Conservation (phyloP, 495 filamentous ascomycete species). For the Penicillium chermesinum region DNA sequence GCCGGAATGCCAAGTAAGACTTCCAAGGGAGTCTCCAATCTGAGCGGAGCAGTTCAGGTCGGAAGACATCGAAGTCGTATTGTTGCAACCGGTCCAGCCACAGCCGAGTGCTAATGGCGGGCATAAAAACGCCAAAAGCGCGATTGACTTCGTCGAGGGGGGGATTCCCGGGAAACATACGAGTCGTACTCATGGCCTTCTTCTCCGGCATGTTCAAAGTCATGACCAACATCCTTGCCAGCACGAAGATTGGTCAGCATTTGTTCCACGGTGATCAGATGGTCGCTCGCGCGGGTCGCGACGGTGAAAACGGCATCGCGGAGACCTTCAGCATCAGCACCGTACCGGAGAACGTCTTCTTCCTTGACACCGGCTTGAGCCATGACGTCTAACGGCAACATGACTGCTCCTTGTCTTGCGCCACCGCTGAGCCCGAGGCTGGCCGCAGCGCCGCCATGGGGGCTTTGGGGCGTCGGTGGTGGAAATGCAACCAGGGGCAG, state of each 20-base stretch:
- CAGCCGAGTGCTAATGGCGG: constrained; percentile 66
- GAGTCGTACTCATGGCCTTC: constrained; percentile 62
- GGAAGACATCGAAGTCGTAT: constrained; percentile 78
- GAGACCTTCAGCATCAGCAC: constrained; percentile 68
- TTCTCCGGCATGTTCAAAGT: constrained; percentile 79
- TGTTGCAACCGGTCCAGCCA: constrained; percentile 76
- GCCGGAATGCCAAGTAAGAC: constrained; percentile 65
- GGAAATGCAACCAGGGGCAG: constrained; percentile 81
- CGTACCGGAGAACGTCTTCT: constrained; percentile 82
- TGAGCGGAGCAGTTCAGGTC: constrained; percentile 54
- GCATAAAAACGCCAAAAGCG: constrained; percentile 74
- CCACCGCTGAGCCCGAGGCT: constrained; percentile 20
- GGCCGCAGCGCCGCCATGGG: constrained; percentile 31
- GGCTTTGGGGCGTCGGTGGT: constrained; percentile 52
- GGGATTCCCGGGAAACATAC: constrained; percentile 27
- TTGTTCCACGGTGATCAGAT: constrained; percentile 86
- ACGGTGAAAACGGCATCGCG: constrained; percentile 88
- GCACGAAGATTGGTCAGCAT: constrained; percentile 77
- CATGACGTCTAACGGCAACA: constrained; percentile 87
- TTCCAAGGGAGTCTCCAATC: constrained; percentile 90
- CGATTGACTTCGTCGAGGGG: constrained; percentile 54
- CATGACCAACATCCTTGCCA: constrained; percentile 70
- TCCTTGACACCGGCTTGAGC: constrained; percentile 71
- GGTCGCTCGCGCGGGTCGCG: constrained; percentile 89
- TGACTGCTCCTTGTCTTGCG: constrained; percentile 56